Conservation (phyloP, 202 grass and related monocot genomes). For the Musa balbisiana region DNA sequence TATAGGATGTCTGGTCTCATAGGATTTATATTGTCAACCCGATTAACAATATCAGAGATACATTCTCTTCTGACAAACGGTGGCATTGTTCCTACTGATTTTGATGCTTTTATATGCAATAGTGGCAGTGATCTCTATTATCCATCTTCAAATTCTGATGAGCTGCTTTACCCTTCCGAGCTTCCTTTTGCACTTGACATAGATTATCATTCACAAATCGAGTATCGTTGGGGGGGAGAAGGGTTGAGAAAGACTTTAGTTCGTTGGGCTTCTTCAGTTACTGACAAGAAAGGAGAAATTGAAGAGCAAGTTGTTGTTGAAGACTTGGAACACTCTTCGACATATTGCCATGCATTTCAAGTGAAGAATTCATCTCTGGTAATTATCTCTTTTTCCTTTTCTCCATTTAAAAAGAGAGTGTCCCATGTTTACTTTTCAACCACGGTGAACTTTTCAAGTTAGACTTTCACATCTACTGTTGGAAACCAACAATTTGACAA, state of each 20-base stretch:
- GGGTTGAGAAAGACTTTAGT: conserved; percentile 91
- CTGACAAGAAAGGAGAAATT: conserved; percentile 61
- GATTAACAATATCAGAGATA: conserved; percentile 9
- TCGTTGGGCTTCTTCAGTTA: conserved; percentile 69
- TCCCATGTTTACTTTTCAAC: neutral
- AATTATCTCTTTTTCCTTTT: conserved; percentile 28
- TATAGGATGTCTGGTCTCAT: conserved; percentile 42
- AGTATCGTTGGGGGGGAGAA: conserved; percentile 95
- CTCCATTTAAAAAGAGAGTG: neutral
- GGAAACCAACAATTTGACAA: neutral
- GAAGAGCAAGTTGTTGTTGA: conserved; percentile 78
- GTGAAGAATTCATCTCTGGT: conserved; percentile 85
- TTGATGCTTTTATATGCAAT: conserved; percentile 95
- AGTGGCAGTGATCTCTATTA: conserved; percentile 90
- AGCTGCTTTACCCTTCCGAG: conserved; percentile 52
- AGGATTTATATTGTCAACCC: conserved; percentile 81
- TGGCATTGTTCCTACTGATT: conserved; percentile 72
- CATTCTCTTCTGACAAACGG: conserved; percentile 13
- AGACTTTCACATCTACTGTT: no score
- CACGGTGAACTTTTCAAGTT: no score
- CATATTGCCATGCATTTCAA: conserved; percentile 87
- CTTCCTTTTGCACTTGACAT: conserved; percentile 61
- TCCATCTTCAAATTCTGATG: conserved; percentile 51
- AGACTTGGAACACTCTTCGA: conserved; percentile 75
- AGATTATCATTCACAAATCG: conserved; percentile 92